Base-by-base conservation (phyloP, 1,139 yeast species). In the Taphrina populina region DNA sequence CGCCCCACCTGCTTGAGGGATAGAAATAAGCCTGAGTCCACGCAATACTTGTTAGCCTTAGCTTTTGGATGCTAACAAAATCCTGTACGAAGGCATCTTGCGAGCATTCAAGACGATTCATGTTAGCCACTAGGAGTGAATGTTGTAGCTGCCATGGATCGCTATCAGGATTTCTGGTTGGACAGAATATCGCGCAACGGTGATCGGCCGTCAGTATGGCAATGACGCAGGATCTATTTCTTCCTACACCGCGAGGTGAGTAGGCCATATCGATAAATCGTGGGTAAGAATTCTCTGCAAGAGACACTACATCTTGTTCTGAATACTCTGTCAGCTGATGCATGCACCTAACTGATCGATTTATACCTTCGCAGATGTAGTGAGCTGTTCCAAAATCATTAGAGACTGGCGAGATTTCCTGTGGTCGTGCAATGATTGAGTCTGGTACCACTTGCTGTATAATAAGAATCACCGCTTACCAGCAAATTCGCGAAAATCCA, bases 131-230 rank as follows among this genome's bases (percentile, higher is more conserved):
- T 4, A 43, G 29, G 13, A 43, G 36, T 19, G 36, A 26, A 43
- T 43, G 47, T 23, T 29, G 20, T n/a, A 43, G 37, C 7, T 29
- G 2, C 47, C 47, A 43, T 20, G 19, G 15, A 20, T 43, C 47
- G 26, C 23, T 24, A n/a, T 43, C 23, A 10, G 47, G 47, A 32
- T 43, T 29, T 19, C 23, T 43, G 17, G 27, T 30, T 15, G 47
- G 33, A 6, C 23, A 35, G 30, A 30, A 43, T n/a, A 43, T 20
- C 7, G 37, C 47, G 5, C 29, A 24, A 19, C 37, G 13, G 19
- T 43, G 47, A 43, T 43, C 47, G 10, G 21, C 29, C 6, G 47
- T 43, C 13, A 43, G 37, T 7, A 43, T 19, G 6, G 47, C 47
- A 4, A 30, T 20, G 33, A 43, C 23, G 7, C 33, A 17, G 33